These are phyloP conservation scores for Apiospora sp. DNA, from an alignment of 2,329 filamentous ascomycete genomes.

Conservation along the genomic window DNA sequence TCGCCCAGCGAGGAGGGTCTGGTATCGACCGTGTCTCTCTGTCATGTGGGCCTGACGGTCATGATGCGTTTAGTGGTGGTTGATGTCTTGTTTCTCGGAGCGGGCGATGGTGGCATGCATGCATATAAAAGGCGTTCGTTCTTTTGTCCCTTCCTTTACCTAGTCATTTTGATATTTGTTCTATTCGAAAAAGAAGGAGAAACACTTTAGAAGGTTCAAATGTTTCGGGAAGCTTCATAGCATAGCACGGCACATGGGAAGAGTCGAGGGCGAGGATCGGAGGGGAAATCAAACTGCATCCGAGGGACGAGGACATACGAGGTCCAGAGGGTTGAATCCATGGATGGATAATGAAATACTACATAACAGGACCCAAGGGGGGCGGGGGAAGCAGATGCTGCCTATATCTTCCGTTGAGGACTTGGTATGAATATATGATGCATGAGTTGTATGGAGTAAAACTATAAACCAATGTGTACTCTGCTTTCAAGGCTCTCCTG, in stretches of 20 bases:
- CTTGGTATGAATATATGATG: conserved; percentile 15
- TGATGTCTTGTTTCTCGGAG: not conserved
- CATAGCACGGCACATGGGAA: not conserved
- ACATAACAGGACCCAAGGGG: not conserved
- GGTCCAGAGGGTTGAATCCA: not conserved
- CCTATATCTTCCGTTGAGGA: not conserved
- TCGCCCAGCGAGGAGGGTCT: not conserved
- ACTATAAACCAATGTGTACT: not conserved
- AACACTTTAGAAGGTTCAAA: not conserved
- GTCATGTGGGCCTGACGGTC: not conserved
- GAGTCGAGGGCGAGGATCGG: not conserved
- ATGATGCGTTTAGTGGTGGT: not conserved
- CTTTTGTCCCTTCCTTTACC: not conserved
- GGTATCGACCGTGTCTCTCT: not conserved
- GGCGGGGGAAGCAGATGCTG: not conserved
- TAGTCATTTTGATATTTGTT: not conserved
- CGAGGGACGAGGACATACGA: not conserved
- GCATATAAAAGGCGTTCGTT: conserved; percentile 17
- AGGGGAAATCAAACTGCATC: not conserved
- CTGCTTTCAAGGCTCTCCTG: not conserved
- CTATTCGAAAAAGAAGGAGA: not conserved
- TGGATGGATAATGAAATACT: not conserved
- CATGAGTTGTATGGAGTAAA: conserved; percentile 1
- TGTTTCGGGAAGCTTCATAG: not conserved
- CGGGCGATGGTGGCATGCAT: not conserved